phyloP scores from a whole-genome alignment of 305 asterid genomes.

The Stenogyne calaminthoides region DNA sequence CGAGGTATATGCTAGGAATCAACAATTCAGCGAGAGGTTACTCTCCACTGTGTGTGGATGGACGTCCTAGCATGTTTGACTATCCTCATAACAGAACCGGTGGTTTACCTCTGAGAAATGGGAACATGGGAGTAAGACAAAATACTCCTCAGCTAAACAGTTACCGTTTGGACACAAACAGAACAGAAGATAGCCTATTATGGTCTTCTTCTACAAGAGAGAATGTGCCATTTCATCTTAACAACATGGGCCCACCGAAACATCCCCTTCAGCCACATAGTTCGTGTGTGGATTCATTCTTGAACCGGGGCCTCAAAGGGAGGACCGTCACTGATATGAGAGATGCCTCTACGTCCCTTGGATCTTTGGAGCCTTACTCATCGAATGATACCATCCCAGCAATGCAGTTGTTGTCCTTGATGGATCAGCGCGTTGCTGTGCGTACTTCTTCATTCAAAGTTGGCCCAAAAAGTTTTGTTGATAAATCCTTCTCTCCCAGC shows the following conservation, averaged over 20 bases:
- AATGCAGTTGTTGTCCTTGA: conserved; percentile 74
- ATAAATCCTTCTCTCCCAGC: conserved; percentile 51
- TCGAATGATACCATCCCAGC: conserved; percentile 77
- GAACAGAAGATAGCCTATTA: conserved; percentile 30
- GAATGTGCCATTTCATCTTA: conserved; percentile 31
- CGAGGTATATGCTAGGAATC: conserved; percentile 34
- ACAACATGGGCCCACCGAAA: conserved; percentile 34
- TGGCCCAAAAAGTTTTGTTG: conserved; percentile 40
- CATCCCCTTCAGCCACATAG: conserved; percentile 34
- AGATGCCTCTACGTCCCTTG: conserved; percentile 34
- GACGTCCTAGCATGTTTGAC: conserved; percentile 23
- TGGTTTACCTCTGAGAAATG: conserved; percentile 25
- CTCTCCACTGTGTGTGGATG: conserved; percentile 36
- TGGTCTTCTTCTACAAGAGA: conserved; percentile 45
- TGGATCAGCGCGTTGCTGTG: conserved; percentile 55
- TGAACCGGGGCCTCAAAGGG: conserved; percentile 46
- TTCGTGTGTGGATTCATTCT: conserved; percentile 30
- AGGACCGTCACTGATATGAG: conserved; percentile 52
- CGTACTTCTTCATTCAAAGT: conserved; percentile 40
- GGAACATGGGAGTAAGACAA: conserved; percentile 28
- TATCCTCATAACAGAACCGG: conserved; percentile 34
- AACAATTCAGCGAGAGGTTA: conserved; percentile 26
- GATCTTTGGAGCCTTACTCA: conserved; percentile 50
- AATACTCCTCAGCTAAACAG: conserved; percentile 30
- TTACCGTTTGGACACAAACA: conserved; percentile 26